Evolutionary conservation across 768 basidiomycete genomes (phyloP).

Genomic region (Neoboletus magnificus): DNA sequence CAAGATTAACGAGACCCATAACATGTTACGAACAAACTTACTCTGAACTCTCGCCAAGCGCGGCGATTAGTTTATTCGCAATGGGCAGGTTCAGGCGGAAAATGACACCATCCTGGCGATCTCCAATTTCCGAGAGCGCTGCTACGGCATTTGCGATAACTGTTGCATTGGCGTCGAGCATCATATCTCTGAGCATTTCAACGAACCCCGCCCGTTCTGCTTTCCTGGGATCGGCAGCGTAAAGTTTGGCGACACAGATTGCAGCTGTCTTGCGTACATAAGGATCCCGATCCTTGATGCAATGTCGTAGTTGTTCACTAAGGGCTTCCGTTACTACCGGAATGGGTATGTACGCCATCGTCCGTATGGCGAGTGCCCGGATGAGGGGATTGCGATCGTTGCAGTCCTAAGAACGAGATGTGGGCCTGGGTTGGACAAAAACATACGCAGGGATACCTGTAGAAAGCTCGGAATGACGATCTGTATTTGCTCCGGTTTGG

Average conservation of each 20-base stretch:
- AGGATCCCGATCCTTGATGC: constrained; percentile 90
- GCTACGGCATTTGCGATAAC: constrained; percentile 98
- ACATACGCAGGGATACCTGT: constrained; percentile 49
- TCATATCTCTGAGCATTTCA: constrained; percentile 83
- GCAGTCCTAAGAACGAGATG: constrained; percentile 64
- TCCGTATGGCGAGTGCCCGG: constrained; percentile 94
- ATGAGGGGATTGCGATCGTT: constrained; percentile 95
- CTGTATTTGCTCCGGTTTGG: constrained; percentile 91
- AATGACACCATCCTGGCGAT: constrained; percentile 90
- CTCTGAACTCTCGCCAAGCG: constrained; percentile 96
- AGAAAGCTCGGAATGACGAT: constrained; percentile 89
- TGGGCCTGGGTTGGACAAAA: constrained; percentile 11
- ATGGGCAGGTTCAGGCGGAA: constrained; percentile 85
- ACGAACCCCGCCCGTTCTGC: constrained; percentile 92
- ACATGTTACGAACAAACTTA: constrained; percentile 41
- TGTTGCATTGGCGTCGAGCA: constrained; percentile 92
- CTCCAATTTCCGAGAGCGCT: constrained; percentile 93
- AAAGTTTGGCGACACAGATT: constrained; percentile 95
- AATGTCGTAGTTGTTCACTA: constrained; percentile 86
- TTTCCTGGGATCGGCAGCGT: constrained; percentile 79
- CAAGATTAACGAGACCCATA: constrained; percentile 9
- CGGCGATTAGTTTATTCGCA: constrained; percentile 86
- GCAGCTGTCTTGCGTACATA: constrained; percentile 99
- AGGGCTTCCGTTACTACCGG: constrained; percentile 83
- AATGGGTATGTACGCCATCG: constrained; percentile 98